phyloP scores from a whole-genome alignment of 352 stramenopile genomes.

The Elongisporangium senticosum region DNA sequence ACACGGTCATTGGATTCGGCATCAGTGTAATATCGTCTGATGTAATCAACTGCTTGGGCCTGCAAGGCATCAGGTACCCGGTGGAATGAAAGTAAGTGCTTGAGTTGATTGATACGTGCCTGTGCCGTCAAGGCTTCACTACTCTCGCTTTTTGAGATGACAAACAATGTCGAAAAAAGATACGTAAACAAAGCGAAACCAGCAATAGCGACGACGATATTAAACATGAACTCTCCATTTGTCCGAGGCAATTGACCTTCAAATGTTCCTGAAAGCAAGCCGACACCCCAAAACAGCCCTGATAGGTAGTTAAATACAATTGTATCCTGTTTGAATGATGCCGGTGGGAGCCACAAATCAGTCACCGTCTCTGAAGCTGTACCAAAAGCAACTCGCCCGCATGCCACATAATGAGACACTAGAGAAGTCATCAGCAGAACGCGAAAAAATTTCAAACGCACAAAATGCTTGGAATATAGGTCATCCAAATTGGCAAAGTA shows the following conservation, averaged over 20 bases:
- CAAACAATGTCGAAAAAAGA: conserved; percentile 56
- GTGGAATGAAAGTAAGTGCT: conserved; percentile 60
- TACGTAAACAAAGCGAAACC: conserved; percentile 62
- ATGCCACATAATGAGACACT: conserved; percentile 47
- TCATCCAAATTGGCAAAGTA: conserved; percentile 51
- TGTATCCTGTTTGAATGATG: conserved; percentile 4
- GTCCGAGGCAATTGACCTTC: conserved; percentile 36
- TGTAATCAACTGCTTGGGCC: conserved; percentile 43
- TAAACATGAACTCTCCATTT: conserved; percentile 40
- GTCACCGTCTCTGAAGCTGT: not conserved
- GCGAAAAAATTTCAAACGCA: conserved; percentile 42
- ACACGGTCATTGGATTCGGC: conserved; percentile 62
- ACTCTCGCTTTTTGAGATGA: conserved; percentile 67
- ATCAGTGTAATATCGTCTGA: conserved; percentile 65
- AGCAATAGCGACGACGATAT: conserved; percentile 32
- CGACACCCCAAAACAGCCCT: conserved; percentile 49
- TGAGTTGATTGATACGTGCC: conserved; percentile 59
- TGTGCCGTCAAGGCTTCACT: conserved; percentile 31
- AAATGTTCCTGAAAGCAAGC: conserved; percentile 44
- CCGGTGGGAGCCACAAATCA: conserved; percentile 18
- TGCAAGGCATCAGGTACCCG: conserved; percentile 47
- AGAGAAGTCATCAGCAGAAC: conserved; percentile 28
- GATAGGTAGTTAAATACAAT: conserved; percentile 23
- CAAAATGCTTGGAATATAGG: conserved; percentile 48
- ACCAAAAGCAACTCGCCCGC: conserved; percentile 33